phyloP scores from a whole-genome alignment of 2,329 filamentous ascomycete species.

The Cephalotrichum gorgonifer region DNA sequence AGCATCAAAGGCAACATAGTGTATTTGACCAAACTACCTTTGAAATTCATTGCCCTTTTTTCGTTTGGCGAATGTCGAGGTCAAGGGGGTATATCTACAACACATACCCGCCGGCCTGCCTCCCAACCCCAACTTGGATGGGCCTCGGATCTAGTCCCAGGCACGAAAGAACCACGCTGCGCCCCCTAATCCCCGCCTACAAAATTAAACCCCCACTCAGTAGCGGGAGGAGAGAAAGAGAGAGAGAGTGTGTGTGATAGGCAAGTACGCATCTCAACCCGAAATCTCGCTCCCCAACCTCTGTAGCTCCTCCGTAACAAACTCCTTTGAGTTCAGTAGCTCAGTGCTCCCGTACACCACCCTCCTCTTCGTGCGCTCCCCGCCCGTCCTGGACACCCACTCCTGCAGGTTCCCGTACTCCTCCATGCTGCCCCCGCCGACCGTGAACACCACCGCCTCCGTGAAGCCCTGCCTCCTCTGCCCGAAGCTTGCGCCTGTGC shows the following conservation, averaged over 20 bases:
- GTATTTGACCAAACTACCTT: too few species aligned
- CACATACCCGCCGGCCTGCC: too few species aligned
- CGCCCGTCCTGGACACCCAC: constrained; percentile 74
- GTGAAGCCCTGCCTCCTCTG: constrained; percentile 82
- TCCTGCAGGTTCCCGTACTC: constrained; percentile 97
- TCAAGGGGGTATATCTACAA: too few species aligned
- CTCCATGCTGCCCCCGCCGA: constrained; percentile 95
- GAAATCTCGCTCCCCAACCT: constrained; percentile 47
- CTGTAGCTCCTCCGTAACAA: constrained; percentile 54
- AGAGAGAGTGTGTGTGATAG: neutral
- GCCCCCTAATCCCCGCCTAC: too few species aligned
- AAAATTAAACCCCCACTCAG: too few species aligned
- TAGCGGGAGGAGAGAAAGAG: neutral
- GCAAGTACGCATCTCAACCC: neutral
- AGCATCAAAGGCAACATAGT: too few species aligned
- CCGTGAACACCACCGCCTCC: constrained; percentile 88
- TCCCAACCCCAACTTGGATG: too few species aligned
- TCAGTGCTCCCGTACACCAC: constrained; percentile 95
- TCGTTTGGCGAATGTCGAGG: too few species aligned
- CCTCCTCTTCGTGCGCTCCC: constrained; percentile 58
- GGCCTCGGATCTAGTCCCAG: too few species aligned
- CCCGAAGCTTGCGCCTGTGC: constrained; percentile 77
- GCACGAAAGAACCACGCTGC: too few species aligned
- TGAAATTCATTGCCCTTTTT: too few species aligned
- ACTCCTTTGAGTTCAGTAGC: constrained; percentile 58